A percentile compares a stretch with the other conserved stretches of the same genome.
Evolutionary conservation across 768 basidiomycete species (phyloP).

Genomic region (Leucogyrophana mollusca): DNA sequence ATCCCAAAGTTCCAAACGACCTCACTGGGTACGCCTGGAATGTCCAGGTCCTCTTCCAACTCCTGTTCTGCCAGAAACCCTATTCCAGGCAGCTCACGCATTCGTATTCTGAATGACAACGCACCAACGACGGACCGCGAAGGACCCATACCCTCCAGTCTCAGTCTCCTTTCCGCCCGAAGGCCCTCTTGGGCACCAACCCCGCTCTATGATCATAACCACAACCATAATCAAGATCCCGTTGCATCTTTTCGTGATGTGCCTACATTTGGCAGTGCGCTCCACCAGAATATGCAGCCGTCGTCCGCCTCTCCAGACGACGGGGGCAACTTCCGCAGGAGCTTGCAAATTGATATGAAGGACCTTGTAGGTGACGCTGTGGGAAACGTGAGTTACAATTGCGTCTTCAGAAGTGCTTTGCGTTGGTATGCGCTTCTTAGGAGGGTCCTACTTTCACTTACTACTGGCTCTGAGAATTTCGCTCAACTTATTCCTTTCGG

Average conservation of each 20-base stretch:
- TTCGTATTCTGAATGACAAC: slow-evolving; percentile 17
- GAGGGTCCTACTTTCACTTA: background rate
- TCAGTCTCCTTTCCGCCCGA: slow-evolving; percentile 32
- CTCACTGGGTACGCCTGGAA: no score
- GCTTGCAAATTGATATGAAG: slow-evolving; percentile 78
- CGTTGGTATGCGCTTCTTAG: slow-evolving; percentile 1
- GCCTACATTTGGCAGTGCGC: slow-evolving; percentile 17
- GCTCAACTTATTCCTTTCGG: background rate
- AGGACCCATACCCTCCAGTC: slow-evolving; percentile 22
- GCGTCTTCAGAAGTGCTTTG: background rate
- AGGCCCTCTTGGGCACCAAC: slow-evolving; percentile 30
- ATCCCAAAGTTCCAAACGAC: no score
- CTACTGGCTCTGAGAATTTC: no score
- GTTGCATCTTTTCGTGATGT: slow-evolving; percentile 31
- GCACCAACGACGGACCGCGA: slow-evolving; percentile 21
- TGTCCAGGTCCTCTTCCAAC: no score
- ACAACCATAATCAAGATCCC: slow-evolving; percentile 17
- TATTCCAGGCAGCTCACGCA: slow-evolving; percentile 8
- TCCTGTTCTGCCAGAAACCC: no score
- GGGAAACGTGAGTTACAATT: slow-evolving; percentile 60
- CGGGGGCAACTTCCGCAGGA: slow-evolving; percentile 54
- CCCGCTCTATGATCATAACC: slow-evolving; percentile 23
- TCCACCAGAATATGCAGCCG: slow-evolving; percentile 12
- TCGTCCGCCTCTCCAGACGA: slow-evolving; percentile 45
- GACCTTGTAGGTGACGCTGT: slow-evolving; percentile 78